Evolutionary conservation across 306 rosid species (phyloP).

Genomic region (Chamaecrista fasciculata): DNA sequence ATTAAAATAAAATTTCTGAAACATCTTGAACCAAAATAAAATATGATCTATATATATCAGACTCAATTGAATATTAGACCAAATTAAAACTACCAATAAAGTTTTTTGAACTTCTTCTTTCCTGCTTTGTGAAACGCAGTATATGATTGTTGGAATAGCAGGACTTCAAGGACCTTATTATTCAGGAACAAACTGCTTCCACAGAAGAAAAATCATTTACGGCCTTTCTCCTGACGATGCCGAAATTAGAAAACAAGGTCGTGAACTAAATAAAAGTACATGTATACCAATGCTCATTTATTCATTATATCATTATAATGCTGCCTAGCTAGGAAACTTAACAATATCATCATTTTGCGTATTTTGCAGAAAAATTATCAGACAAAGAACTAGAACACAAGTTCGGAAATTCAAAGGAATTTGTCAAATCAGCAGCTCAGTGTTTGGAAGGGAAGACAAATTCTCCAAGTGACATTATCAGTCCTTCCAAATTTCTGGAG

Average conservation of each 20-base stretch:
- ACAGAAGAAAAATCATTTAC: constrained; percentile 54
- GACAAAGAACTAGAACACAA: constrained; percentile 10
- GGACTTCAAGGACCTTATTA: constrained; percentile 56
- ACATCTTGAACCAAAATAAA: no score
- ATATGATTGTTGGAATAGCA: constrained; percentile 25
- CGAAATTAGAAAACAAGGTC: constrained; percentile 27
- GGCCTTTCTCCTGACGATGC: constrained; percentile 37
- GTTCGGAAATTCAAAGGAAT: constrained; percentile 50
- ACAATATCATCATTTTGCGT: no score
- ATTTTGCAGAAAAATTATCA: constrained; percentile 26
- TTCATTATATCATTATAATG: neutral
- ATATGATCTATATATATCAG: no score
- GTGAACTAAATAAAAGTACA: no score
- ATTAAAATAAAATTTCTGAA: no score
- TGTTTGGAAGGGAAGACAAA: constrained; percentile 39
- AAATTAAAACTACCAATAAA: no score
- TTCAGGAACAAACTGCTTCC: constrained; percentile 49
- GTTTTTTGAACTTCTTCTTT: neutral
- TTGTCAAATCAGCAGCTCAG: constrained; percentile 33
- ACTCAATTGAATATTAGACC: no score
- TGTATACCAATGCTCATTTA: no score
- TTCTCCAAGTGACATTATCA: neutral
- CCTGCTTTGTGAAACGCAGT: constrained; percentile 28
- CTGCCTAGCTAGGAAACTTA: neutral
- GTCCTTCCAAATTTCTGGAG: constrained; percentile 22